Evolutionary conservation across 345 rosid species (phyloP).

Genomic region (Gossypium raimondii): DNA sequence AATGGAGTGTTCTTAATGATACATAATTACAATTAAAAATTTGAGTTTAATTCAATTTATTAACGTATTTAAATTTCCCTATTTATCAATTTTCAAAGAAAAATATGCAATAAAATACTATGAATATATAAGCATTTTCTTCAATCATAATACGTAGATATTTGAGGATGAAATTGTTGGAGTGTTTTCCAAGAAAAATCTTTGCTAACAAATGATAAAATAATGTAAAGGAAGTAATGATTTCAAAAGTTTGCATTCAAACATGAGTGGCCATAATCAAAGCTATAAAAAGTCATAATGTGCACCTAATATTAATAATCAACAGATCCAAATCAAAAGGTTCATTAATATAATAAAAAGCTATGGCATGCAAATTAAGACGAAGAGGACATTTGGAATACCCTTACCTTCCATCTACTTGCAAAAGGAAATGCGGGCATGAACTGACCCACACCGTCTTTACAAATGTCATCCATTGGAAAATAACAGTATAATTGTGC

Average conservation of each 20-base stretch:
- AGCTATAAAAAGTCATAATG: neutral
- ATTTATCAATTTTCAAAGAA: too few relatives aligned
- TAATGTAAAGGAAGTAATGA: neutral
- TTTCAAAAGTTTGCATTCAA: neutral
- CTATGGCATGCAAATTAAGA: slow-evolving; percentile 8
- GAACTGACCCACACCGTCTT: slow-evolving; percentile 24
- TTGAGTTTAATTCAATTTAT: neutral
- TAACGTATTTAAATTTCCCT: neutral
- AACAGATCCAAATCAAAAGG: neutral
- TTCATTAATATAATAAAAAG: neutral
- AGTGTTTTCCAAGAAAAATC: slow-evolving; percentile 9
- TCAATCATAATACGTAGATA: neutral
- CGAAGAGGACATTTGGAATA: slow-evolving; percentile 19
- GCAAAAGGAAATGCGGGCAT: slow-evolving; percentile 47
- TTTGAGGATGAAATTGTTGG: neutral
- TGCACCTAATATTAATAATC: slow-evolving; percentile 9
- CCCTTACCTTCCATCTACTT: slow-evolving; percentile 46
- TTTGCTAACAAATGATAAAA: neutral
- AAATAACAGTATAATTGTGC: neutral
- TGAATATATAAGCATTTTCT: neutral
- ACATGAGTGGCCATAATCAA: slow-evolving; percentile 2
- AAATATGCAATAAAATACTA: neutral
- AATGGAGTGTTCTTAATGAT: neutral
- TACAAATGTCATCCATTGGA: slow-evolving; percentile 20
- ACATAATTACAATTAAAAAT: neutral